Evolutionary conservation across 176 grass and related monocot genomes (phyloP), one percentile per base, ranked within the genome.

Genomic region (Rhipidocladum racemiflorum): DNA sequence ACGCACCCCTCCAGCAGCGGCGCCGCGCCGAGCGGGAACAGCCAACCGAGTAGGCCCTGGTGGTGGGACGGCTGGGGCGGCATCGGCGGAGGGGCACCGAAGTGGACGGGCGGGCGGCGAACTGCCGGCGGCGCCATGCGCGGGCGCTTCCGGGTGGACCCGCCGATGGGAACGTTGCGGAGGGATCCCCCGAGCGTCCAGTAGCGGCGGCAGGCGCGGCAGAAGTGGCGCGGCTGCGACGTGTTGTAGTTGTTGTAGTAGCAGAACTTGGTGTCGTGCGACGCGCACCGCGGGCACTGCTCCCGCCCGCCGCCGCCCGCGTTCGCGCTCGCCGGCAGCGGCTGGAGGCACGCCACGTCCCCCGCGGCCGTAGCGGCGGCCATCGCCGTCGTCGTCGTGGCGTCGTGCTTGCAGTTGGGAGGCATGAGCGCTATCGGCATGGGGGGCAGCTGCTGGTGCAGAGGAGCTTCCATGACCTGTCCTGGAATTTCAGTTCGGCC

Each of bases 201-300:
- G 90, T 97, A 97, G 64, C 95, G 92, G 61, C 92, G 95, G 86
- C 95, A 97, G 3, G 92, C 91, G 74, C 89, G 89, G 92, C 95
- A 97, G 86, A 97, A 97, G 79, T 97, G 95, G 2, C 95, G 90
- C n/a, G 95, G 95, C 78, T 97, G 95, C 57, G 92, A 87, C 57
- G 90, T 94, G 90, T 97, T 97, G 81, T 97, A 97, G 84, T 94
- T 97, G 86, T 97, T 97, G 88, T 97, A 97, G 90, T 97, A 97
- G 85, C 95, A 97, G 82, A 97, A 97, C 86, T 97, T 97, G 86
- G 95, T 97, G 88, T 97, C 90, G 29, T 82, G 87, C 9, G 93
- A 99, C 78, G 91, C 89, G 83, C 96, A 99, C 72, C 96, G 90
- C 21, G 96, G 96, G 79, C 92, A 99, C 85, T 84, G 91, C 88